These are phyloP conservation scores for Stachybotrys chartarum DNA, from an alignment of 2,329 filamentous ascomycete species.

Conservation along the genomic window DNA sequence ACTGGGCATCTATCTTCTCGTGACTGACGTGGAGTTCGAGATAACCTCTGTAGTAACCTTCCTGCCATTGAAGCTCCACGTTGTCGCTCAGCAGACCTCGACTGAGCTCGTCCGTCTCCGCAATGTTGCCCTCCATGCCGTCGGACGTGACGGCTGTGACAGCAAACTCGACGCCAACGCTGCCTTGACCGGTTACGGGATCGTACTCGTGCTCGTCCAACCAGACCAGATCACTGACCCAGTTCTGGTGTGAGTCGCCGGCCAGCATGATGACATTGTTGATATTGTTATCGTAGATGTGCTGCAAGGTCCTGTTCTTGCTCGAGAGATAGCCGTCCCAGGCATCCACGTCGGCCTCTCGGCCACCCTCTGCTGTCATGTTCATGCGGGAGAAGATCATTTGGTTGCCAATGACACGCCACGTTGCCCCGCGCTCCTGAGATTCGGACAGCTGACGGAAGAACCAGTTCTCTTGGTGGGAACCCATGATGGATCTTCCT, in stretches of 20 bases:
- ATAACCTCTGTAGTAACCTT: constrained; percentile 68
- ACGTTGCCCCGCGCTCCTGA: constrained; percentile 56
- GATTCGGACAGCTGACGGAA: constrained; percentile 52
- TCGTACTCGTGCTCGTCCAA: constrained; percentile 47
- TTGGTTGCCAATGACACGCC: constrained; percentile 67
- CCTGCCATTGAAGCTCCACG: constrained; percentile 63
- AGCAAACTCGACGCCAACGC: constrained; percentile 57
- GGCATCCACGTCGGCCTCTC: constrained; percentile 16
- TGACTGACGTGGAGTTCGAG: constrained; percentile 55
- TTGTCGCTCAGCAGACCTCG: constrained; percentile 42
- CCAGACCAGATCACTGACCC: constrained; percentile 54
- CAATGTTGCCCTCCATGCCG: constrained; percentile 51
- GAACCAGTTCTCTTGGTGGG: constrained; percentile 69
- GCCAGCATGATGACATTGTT: constrained; percentile 67
- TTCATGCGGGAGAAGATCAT: constrained; percentile 55
- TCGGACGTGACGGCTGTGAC: constrained; percentile 59
- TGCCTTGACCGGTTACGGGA: constrained; percentile 41
- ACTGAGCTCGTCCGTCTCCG: constrained; percentile 40
- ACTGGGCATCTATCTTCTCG: constrained; percentile 53
- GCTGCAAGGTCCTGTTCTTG: constrained; percentile 61
- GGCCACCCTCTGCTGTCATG: constrained; percentile 15
- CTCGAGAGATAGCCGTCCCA: constrained; percentile 59
- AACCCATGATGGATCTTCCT: constrained; percentile 63
- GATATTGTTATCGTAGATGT: constrained; percentile 61
- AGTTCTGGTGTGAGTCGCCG: constrained; percentile 62